A percentile compares a stretch with the other conserved stretches of the same genome.
Evolutionary conservation across 1,284 basidiomycete species (phyloP).

Genomic region (Cerioporus squamosus): DNA sequence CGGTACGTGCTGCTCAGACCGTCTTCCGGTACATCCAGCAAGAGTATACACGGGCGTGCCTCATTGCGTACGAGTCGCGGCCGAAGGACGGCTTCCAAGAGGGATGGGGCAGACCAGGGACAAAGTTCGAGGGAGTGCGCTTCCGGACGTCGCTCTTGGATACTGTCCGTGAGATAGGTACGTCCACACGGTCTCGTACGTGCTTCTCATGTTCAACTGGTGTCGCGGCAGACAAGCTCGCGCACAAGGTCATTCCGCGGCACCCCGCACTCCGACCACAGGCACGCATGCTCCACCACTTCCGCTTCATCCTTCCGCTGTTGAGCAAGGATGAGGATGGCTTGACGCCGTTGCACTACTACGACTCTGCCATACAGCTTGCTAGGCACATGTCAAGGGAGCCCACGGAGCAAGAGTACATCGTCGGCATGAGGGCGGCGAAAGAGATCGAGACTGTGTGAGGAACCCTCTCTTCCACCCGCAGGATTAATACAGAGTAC

Average conservation of each 20-base stretch:
- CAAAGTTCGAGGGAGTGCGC: conserved; percentile 58
- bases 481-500: neutral
- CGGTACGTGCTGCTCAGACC: conserved; percentile 43
- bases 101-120: conserved; percentile 82
- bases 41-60: conserved; percentile 79
- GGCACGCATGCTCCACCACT: conserved; percentile 74
- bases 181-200: conserved; percentile 31
- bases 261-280: conserved; percentile 65
- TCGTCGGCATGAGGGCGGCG: conserved; percentile 65
- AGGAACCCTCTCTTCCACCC: conserved; percentile 14
- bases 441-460: conserved; percentile 63
- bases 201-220: too few species aligned
- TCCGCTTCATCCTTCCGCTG: conserved; percentile 72
- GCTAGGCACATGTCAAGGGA: conserved; percentile 68
- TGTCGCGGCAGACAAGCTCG: conserved; percentile 56
- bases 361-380: conserved; percentile 78
- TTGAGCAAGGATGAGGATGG: conserved; percentile 63
- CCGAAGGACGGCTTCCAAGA: conserved; percentile 74
- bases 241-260: conserved; percentile 66
- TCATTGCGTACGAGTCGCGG: conserved; percentile 77
- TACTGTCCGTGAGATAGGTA: conserved; percentile 70
- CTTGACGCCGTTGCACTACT: conserved; percentile 70
- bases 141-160: conserved; percentile 69
- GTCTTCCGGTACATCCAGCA: conserved; percentile 77
- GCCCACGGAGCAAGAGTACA: conserved; percentile 73